Base-by-base conservation (phyloP, 2,329 filamentous ascomycete genomes). In the Phyllosticta citrichinensis region DNA sequence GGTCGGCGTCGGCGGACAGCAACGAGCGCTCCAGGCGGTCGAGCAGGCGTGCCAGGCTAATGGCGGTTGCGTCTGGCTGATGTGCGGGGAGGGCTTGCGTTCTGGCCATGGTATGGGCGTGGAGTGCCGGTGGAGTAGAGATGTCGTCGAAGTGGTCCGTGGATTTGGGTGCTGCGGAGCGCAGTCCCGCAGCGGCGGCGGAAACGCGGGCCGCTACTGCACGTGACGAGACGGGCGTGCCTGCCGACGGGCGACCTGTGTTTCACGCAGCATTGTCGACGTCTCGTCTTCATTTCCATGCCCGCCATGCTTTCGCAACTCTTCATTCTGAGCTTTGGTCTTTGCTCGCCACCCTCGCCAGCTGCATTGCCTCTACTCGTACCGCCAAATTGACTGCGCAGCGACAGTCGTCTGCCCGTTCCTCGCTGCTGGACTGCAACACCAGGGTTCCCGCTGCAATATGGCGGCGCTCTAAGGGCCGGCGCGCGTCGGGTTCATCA, bases 1-100 rank as follows among this genome's bases (percentile, higher is more conserved):
- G 80, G 58, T 86, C 82, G 60, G 81, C 78, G 63, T 85, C 81
- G 30, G 83, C 79, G 60, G 82, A 81, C 47, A 90, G 78, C 58
- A 91, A 79, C 35, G 78, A 84, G 63, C 83, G 80, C 66, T 89
- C 85, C 47, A 91, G 77, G 33, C 87, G 84, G 57, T 76, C 74
- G 5, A 92, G 80, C 56, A 91, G 77, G 47, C 86, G 82, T 52
- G 79, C 81, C 19, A 92, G 80, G 67, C 89, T 75, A 52, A 75
- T 61, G 53, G 35, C 47, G 5, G 59, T 71, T 1, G 67, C 63
- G 2, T 68, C 70, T 5, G 68, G 58, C 40, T 54, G 62, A 53
- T 59, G 61, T 47, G 55, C 47, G 62, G 47, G 30, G n/a, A 53
- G 55, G 5, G 53, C 20, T 25, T 57, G 57, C 19, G 54, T 57